Conservation (phyloP, 441 rosid species). For the Syzygium malaccense region DNA sequence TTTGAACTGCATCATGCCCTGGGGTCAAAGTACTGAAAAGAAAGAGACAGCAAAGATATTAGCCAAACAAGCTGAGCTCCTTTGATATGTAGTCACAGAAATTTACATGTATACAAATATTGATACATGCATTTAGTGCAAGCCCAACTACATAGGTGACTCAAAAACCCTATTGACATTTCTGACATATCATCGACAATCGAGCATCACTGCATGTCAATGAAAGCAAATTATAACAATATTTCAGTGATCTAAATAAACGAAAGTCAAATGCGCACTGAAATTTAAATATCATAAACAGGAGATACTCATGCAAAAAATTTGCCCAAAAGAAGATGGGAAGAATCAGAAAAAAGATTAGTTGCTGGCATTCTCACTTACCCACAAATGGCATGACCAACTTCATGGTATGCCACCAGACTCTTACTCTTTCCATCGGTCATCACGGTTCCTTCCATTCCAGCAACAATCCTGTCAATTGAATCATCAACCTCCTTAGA, state of each 20-base stretch:
- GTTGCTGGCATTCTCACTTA: slow-evolving; percentile 18
- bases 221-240: background rate
- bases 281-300: background rate
- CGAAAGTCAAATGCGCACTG: background rate
- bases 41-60: background rate
- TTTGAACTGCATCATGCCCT: slow-evolving; percentile 92
- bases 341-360: background rate
- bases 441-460: slow-evolving; percentile 98
- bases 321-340: background rate
- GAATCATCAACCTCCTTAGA: slow-evolving; percentile 93
- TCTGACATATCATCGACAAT: background rate
- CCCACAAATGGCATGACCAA: slow-evolving; percentile 95
- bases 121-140: background rate
- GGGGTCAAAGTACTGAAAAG: slow-evolving; percentile 79
- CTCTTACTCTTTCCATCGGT: slow-evolving; percentile 97
- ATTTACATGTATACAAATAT: background rate
- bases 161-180: background rate
- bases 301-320: background rate
- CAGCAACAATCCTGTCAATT: slow-evolving; percentile 96
- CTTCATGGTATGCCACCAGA: slow-evolving; percentile 95
- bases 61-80: background rate
- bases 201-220: background rate
- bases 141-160: background rate
- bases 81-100: background rate
- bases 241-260: background rate